Base-by-base conservation (phyloP, 768 basidiomycete genomes). In the Pisolithus microcarpus region DNA sequence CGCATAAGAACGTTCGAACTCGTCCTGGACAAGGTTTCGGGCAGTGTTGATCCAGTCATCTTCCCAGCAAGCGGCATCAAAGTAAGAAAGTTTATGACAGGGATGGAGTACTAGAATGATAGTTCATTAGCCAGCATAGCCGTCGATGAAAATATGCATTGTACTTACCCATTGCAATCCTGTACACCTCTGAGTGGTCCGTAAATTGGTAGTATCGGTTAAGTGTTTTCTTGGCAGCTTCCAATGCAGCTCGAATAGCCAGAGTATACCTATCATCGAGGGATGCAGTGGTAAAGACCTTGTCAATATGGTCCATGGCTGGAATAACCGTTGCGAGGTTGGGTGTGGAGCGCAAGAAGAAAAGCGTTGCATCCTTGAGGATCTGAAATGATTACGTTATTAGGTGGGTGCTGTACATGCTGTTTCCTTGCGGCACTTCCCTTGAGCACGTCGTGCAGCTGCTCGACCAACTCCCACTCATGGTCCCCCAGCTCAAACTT, bases 161-260 rank as follows among this genome's bases (percentile, higher is more conserved):
- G 24, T 39, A 60, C 56, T 7, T 47, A 66, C 65, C 48, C 62
- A 66, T 66, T 4, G 63, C 60, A 37, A 68, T 66, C 1, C 58
- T 50, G 46, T 66, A 68, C 0, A 58, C 46, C 15, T 56, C 53
- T 0, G 62, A 61, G 6, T 9, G 26, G 40, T 68, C 64, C 1
- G 56, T 66, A 6, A 52, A 34, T 1, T 49, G 42, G 37, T 69
- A 69, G 39, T 67, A 69, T 5, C 39, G 18, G 43, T 64, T 65
- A 0, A 69, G 39, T 0, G 54, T 61, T 9, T 50, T 54, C 43
- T 62, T 62, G 7, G 58, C 61, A 3, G 66, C 49, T 0, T 7
- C 18, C 2, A 63, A 23, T 0, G 59, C 44, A 1, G 54, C 52
- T 1, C 15, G 28, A 37, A 59, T 53, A 23, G 21, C 8, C 3